These are phyloP conservation scores for Ceratobasidium sp. DNA, from an alignment of 1,284 basidiomycete genomes.

Conservation along the genomic window DNA sequence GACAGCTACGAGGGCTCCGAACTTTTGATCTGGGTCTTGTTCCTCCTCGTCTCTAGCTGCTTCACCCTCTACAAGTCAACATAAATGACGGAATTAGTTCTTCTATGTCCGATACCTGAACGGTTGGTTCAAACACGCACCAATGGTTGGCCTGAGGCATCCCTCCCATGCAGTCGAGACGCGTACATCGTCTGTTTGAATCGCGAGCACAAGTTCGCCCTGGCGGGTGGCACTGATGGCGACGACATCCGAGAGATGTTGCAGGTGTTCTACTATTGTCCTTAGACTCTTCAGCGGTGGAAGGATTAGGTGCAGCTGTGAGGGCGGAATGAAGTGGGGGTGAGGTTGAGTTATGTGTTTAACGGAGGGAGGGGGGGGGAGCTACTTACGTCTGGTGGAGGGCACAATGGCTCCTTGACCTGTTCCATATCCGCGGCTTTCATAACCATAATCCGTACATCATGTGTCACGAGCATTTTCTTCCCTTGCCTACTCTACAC, in stretches of 20 bases:
- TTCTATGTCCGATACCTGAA: constrained; percentile 7
- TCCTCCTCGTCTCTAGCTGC: constrained; percentile 54
- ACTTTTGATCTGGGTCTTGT: constrained; percentile 68
- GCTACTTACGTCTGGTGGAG: constrained; percentile 86
- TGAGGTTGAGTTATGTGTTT: constrained; percentile 1
- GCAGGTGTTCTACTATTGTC: constrained; percentile 81
- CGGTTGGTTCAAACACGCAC: constrained; percentile 59
- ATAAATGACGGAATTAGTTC: neutral
- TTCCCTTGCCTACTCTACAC: constrained; percentile 50
- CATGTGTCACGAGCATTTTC: constrained; percentile 72
- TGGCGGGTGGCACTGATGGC: constrained; percentile 75
- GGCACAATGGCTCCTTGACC: constrained; percentile 86
- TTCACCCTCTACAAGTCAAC: constrained; percentile 54
- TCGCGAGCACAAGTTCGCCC: constrained; percentile 75
- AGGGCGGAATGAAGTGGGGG: constrained; percentile 14
- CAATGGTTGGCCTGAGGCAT: constrained; percentile 75
- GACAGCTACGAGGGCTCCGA: constrained; percentile 77
- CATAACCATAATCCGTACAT: constrained; percentile 83
- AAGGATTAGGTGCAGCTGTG: constrained; percentile 83
- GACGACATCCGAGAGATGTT: constrained; percentile 82
- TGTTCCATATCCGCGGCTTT: constrained; percentile 77
- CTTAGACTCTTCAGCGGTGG: constrained; percentile 84
- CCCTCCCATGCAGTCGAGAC: constrained; percentile 87
- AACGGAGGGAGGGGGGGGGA: constrained; percentile 24
- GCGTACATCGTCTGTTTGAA: constrained; percentile 76